Evolutionary conservation across 2,329 filamentous ascomycete species (phyloP), one percentile per base, ranked within the genome.

Genomic region (Fusarium annulatum): DNA sequence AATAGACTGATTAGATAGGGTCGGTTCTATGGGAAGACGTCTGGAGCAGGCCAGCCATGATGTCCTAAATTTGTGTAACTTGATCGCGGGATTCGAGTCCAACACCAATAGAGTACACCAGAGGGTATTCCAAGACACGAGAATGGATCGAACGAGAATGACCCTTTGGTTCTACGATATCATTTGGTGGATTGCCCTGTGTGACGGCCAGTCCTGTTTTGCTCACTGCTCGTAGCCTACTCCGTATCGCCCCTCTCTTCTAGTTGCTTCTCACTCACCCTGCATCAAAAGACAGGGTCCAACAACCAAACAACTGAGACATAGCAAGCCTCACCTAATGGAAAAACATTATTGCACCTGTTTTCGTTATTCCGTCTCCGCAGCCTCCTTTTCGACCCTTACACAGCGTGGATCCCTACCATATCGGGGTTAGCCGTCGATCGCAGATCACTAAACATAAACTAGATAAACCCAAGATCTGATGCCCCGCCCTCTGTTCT

Each of bases 321-420:
- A 69, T 4, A 5, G 18, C 38, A 49, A 68, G 42, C 64, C 55
- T 49, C 48, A 33, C 8, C 23, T 18, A 19, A 5, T 19, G 66
- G 66, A 69, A 69, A 70, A 65, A 65, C 59, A 49, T 66, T 49
- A 33, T 43, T 65, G 52, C 66, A 36, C n/a, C 34, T 18, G n/a
- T 34, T n/a, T 36, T 28, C 23, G 36, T 42, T 49, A 5, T 57
- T 43, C 60, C 60, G 60, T 10, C 41, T 26, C 52, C 60, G 48
- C 23, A 9, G 8, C 30, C n/a, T 26, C 46, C 19, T 43, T 28
- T n/a, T 21, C 12, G 16, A 43, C 34, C 48, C 34, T 36, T 36
- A 41, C 52, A 45, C 46, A 21, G 16, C 23, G 36, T 15, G 19
- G 12, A 67, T 68, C 56, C 2, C 30, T 56, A 2, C 33, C 18